Evolutionary conservation across 202 grass and related monocot genomes (phyloP), one percentile per base, ranked within the genome.

Genomic region (Eragrostis tef): DNA sequence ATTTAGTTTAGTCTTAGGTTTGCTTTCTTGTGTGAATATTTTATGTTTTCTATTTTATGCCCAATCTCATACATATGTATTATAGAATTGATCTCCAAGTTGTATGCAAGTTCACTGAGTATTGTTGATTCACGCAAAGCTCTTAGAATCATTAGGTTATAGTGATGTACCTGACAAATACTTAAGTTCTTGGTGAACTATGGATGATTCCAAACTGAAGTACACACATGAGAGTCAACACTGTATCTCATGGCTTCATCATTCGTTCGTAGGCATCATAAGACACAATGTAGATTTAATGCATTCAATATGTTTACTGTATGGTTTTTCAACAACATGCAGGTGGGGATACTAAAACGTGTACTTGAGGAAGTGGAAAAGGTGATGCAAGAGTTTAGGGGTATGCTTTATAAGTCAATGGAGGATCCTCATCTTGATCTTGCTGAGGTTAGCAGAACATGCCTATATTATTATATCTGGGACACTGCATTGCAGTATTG

Each of bases 401-500:
- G 89, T 70, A 96, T 93, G 97, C 97, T 99, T 87, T 96, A 99
- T 87, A 96, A 93, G 87, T 93, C 97, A 70, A 99, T 99, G 97
- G 97, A 99, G 87, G 91, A 99, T 89, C 97, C 97, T 87, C 89
- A 91, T 48, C 93, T 99, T 77, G 93, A 99, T 78, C 89, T 99
- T 85, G 83, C 97, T 77, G 93, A 96, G 79, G 97, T 99, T 81
- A 94, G 89, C 66, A 39, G 36, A 75, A 39, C 51, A 24, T 85
- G 14, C 51, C 29, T 79, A 36, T 44, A 48, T 67, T 67, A 64
- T 69, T 82, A 24, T 67, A 11, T 83, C 45, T 11, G 62, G 24
- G n/a, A 39, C 8, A 9, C 2, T 74, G 3, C 29, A 64, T 34
- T 22, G 6, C 50, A 78, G 31, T 75, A 48, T 19, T 67, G 15